Percentiles rank a stretch among this genome's conserved stretches.
phyloP scores from a whole-genome alignment of 371 early-diverging fungal genomes.

The Mortierella sp. region DNA sequence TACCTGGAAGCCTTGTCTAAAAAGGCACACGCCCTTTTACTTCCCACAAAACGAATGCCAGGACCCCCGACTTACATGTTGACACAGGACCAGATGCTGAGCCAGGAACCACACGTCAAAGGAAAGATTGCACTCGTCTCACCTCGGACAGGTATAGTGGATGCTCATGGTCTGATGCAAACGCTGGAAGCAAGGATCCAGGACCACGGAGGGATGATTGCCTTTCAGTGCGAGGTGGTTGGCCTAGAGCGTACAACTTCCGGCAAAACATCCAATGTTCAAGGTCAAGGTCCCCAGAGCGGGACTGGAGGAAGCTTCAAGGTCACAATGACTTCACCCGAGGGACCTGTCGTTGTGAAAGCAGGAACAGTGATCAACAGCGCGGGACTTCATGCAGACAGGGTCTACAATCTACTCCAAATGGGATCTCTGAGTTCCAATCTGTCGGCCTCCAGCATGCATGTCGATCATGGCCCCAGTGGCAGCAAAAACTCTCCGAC shows the following conservation, averaged over 20 bases:
- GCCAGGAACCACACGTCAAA: constrained; percentile 71
- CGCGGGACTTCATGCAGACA: constrained; percentile 81
- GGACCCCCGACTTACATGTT: constrained; percentile 64
- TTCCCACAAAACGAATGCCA: constrained; percentile 32
- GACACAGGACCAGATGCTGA: constrained; percentile 49
- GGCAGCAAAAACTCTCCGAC: background rate
- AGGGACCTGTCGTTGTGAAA: constrained; percentile 57
- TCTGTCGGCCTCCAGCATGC: too few relatives aligned
- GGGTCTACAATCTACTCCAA: constrained; percentile 65
- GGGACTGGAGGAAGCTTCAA: constrained; percentile 16
- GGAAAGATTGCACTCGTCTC: constrained; percentile 70
- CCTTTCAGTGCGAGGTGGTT: constrained; percentile 60
- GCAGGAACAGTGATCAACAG: constrained; percentile 79
- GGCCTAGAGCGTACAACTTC: constrained; percentile 48
- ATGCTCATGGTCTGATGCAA: constrained; percentile 77
- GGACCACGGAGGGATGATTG: constrained; percentile 63
- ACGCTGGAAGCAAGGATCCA: constrained; percentile 60
- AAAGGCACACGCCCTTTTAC: constrained; percentile 62
- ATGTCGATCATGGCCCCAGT: too few relatives aligned
- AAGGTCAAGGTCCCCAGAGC: background rate
- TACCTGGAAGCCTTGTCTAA: constrained; percentile 69
- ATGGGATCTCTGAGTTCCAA: constrained; percentile 15
- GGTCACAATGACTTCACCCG: constrained; percentile 59
- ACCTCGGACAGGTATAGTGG: constrained; percentile 86
- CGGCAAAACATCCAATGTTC: background rate